phyloP scores from a whole-genome alignment of 2,329 filamentous ascomycete genomes.

The Cercospora brassicicola region DNA sequence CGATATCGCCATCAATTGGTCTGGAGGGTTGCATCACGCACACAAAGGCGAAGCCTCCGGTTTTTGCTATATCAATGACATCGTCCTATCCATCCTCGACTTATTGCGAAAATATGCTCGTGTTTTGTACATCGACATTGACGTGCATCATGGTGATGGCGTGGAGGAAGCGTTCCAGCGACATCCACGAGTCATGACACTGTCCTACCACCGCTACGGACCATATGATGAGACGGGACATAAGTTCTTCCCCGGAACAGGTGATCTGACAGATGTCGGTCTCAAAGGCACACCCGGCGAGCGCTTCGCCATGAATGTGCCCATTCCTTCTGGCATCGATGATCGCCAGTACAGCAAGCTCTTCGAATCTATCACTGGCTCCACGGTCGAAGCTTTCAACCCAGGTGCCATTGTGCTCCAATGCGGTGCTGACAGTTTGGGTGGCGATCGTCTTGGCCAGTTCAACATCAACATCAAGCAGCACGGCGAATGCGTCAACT shows the following conservation, averaged over 20 bases:
- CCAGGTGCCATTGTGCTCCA: slow-evolving; percentile 90
- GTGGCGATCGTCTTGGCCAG: slow-evolving; percentile 86
- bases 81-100: slow-evolving; percentile 88
- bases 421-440: slow-evolving; percentile 91
- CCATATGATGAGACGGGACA: slow-evolving; percentile 59
- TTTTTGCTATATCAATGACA: slow-evolving; percentile 99
- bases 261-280: slow-evolving; percentile 65
- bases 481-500: slow-evolving; percentile 87
- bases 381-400: slow-evolving; percentile 78
- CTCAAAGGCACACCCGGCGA: slow-evolving; percentile 74
- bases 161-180: slow-evolving; percentile 91
- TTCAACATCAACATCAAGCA: slow-evolving; percentile 97
- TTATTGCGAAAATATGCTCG: slow-evolving; percentile 78
- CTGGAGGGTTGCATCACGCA: slow-evolving; percentile 91
- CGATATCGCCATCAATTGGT: slow-evolving; percentile 97
- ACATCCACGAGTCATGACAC: slow-evolving; percentile 84
- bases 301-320: slow-evolving; percentile 68
- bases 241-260: slow-evolving; percentile 67
- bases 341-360: slow-evolving; percentile 77
- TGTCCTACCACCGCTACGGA: slow-evolving; percentile 96
- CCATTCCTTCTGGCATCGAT: slow-evolving; percentile 66
- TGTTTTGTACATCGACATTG: slow-evolving; percentile 92
- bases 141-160: slow-evolving; percentile 87
- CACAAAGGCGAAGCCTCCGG: slow-evolving; percentile 92
- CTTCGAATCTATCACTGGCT: slow-evolving; percentile 77